phyloP scores from a whole-genome alignment of 2,329 filamentous ascomycete genomes.

The Aureobasidium lini region DNA sequence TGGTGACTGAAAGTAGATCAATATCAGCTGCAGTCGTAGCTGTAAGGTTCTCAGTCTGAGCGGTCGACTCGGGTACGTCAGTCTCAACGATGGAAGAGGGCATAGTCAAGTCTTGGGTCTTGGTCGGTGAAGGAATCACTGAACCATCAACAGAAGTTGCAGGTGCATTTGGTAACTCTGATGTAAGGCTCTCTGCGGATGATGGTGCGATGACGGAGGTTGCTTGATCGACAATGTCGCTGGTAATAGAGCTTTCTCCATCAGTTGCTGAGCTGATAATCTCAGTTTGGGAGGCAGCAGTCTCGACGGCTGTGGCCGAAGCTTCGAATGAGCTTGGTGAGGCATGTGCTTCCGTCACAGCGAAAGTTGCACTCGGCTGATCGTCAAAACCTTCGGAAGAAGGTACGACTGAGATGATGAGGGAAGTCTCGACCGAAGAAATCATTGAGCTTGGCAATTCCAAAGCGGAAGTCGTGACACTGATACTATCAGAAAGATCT shows the following conservation, averaged over 20 bases:
- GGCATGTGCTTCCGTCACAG: background rate
- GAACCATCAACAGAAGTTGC: background rate
- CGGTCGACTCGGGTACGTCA: background rate
- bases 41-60: background rate
- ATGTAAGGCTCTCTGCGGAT: background rate
- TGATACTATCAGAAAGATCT: background rate
- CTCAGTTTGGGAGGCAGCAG: background rate
- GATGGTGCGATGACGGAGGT: background rate
- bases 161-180: too few species aligned
- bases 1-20: background rate
- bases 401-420: background rate
- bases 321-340: background rate
- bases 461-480: background rate
- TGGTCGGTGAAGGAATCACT: background rate
- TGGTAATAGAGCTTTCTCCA: background rate
- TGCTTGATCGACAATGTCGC: background rate
- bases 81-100: background rate
- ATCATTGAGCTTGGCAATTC: background rate
- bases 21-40: background rate
- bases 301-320: background rate
- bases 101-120: background rate
- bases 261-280: background rate
- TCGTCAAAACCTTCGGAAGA: background rate
- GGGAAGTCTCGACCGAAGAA: background rate
- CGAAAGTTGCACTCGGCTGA: background rate